These are phyloP conservation scores for Cladosporium cucumerinum DNA, from an alignment of 2,329 filamentous ascomycete genomes.

Conservation along the genomic window DNA sequence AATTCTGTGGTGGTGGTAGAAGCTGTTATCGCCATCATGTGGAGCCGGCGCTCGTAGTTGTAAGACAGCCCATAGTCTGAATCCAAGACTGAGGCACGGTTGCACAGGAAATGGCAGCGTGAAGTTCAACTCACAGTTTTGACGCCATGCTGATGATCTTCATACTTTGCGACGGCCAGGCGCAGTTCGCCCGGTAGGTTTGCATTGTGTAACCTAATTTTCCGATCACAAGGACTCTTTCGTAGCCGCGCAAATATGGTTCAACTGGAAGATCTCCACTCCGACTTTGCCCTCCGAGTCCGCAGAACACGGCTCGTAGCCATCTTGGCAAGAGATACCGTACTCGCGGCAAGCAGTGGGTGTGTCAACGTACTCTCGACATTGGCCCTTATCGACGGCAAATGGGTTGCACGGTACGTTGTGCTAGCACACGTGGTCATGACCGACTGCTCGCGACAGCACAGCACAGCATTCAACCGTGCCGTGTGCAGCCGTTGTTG, in stretches of 20 bases:
- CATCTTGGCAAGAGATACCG: background rate
- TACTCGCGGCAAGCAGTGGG: background rate
- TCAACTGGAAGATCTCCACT: background rate
- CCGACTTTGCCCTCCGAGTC: background rate
- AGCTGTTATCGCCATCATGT: background rate
- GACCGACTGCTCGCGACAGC: background rate
- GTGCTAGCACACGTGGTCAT: background rate
- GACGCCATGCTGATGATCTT: background rate
- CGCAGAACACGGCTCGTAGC: background rate
- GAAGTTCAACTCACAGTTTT: background rate
- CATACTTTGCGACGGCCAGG: background rate
- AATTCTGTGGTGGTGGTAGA: background rate
- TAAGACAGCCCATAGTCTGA: background rate
- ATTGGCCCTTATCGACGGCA: background rate
- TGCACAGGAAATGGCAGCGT: background rate
- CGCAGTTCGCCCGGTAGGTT: background rate
- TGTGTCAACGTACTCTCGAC: background rate
- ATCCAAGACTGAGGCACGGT: background rate
- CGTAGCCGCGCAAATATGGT: background rate
- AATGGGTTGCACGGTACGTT: background rate
- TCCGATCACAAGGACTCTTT: background rate
- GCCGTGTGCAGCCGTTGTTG: background rate
- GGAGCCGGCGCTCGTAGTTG: background rate
- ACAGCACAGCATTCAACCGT: background rate
- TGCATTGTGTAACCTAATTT: background rate